Evolutionary conservation across 2,329 filamentous ascomycete species (phyloP).

Genomic region (Hymenoscyphus repandus): DNA sequence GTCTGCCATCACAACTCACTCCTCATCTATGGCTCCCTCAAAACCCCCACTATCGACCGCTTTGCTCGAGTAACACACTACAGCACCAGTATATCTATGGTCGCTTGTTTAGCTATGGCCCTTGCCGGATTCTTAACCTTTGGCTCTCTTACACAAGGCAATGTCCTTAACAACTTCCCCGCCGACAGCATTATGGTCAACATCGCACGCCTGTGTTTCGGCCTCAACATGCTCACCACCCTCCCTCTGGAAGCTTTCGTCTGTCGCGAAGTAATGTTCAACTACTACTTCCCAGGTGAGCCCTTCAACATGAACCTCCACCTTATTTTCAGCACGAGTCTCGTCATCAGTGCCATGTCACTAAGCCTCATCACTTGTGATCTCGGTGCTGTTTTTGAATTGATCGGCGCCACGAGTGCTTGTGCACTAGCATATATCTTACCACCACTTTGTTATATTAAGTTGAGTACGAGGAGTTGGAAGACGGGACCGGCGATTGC

Average conservation of each 20-base stretch:
- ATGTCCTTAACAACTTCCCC: constrained; percentile 97
- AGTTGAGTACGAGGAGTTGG: constrained; percentile 73
- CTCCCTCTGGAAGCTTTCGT: constrained; percentile 96
- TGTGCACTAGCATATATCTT: constrained; percentile 93
- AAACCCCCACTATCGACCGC: constrained; percentile 90
- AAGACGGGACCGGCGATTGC: constrained; percentile 67
- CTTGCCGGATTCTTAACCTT: constrained; percentile 89
- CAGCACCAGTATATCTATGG: constrained; percentile 81
- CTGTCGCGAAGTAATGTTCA: constrained; percentile 92
- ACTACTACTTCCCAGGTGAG: constrained; percentile 60
- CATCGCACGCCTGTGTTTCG: constrained; percentile 89
- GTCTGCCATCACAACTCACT: constrained; percentile 90
- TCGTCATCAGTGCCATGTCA: constrained; percentile 74
- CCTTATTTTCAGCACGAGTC: constrained; percentile 74
- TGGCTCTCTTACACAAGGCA: constrained; percentile 84
- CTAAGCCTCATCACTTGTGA: constrained; percentile 86
- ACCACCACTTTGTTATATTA: constrained; percentile 91
- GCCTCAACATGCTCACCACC: constrained; percentile 97
- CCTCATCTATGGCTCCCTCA: constrained; percentile 92
- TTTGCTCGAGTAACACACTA: constrained; percentile 92
- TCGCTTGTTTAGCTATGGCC: constrained; percentile 87
- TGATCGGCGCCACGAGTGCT: constrained; percentile 92
- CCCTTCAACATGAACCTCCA: constrained; percentile 76
- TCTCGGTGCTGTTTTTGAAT: constrained; percentile 87
- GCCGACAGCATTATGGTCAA: constrained; percentile 89